Percentiles rank a stretch among this genome's conserved stretches.
Conservation (phyloP, 495 filamentous ascomycete genomes). For the Beverwykella pulmonaria region DNA sequence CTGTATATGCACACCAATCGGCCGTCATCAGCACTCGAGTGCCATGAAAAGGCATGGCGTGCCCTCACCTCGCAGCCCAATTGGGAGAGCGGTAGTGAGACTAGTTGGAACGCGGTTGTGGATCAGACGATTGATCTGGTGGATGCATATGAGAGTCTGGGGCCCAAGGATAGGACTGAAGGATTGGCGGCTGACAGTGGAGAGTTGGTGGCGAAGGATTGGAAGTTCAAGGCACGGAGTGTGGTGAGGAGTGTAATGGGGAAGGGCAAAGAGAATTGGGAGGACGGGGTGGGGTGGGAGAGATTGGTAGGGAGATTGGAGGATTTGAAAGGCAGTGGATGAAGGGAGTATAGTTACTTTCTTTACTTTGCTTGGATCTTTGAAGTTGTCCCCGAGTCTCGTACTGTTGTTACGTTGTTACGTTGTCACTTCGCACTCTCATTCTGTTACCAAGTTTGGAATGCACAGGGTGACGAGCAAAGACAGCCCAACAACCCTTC, state of each 20-base stretch:
- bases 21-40: constrained; percentile 71
- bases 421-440: too few relatives aligned
- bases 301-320: constrained; percentile 62
- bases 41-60: constrained; percentile 88
- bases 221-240: constrained; percentile 86
- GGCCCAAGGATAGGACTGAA: constrained; percentile 54
- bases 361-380: too few relatives aligned
- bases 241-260: constrained; percentile 80
- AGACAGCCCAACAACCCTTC: too few relatives aligned
- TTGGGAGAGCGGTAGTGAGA: constrained; percentile 48
- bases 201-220: constrained; percentile 62
- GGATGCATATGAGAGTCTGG: constrained; percentile 67
- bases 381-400: too few relatives aligned
- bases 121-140: constrained; percentile 67
- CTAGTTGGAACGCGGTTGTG: constrained; percentile 63
- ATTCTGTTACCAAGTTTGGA: too few relatives aligned
- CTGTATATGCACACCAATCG: constrained; percentile 70
- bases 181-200: constrained; percentile 47
- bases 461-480: too few relatives aligned
- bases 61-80: constrained; percentile 54
- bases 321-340: constrained; percentile 54
- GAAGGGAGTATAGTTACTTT: not conserved
- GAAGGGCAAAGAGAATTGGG: constrained; percentile 81
- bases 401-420: too few relatives aligned
- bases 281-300: constrained; percentile 71